Evolutionary conservation across 2,329 filamentous ascomycete species (phyloP).

Genomic region (Phialocephala sp.): DNA sequence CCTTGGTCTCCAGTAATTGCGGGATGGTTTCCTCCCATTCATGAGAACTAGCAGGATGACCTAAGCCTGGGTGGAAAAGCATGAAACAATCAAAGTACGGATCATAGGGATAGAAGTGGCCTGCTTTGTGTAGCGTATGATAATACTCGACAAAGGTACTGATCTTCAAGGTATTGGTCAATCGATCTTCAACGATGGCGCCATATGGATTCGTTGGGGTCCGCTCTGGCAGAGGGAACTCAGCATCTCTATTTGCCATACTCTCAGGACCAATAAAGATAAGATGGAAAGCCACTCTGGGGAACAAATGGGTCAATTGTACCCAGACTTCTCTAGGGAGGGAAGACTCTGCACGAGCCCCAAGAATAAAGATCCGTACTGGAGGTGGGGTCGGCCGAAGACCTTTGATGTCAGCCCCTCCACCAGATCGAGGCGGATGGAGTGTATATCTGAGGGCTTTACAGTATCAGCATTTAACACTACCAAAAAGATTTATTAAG

Average conservation of each 20-base stretch:
- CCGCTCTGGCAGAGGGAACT: slow-evolving; percentile 88
- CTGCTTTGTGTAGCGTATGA: slow-evolving; percentile 91
- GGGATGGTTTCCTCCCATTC: slow-evolving; percentile 95
- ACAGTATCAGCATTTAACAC: slow-evolving; percentile 30
- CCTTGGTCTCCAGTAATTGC: slow-evolving; percentile 90
- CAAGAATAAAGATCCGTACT: slow-evolving; percentile 89
- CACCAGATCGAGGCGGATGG: slow-evolving; percentile 83
- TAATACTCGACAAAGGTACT: slow-evolving; percentile 98
- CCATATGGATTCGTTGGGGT: slow-evolving; percentile 90
- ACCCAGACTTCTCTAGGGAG: slow-evolving; percentile 93
- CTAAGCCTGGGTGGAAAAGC: slow-evolving; percentile 94
- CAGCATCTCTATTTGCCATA: slow-evolving; percentile 91
- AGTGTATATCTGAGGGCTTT: slow-evolving; percentile 89
- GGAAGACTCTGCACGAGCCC: slow-evolving; percentile 95
- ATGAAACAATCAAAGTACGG: slow-evolving; percentile 99
- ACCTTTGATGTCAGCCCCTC: slow-evolving; percentile 75
- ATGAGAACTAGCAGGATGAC: slow-evolving; percentile 89
- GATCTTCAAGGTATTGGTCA: slow-evolving; percentile 91
- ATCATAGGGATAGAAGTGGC: slow-evolving; percentile 91
- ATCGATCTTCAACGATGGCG: slow-evolving; percentile 88
- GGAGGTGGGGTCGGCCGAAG: slow-evolving; percentile 85
- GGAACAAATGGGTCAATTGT: slow-evolving; percentile 93
- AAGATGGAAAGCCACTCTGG: slow-evolving; percentile 86
- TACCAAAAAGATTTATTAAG: background rate
- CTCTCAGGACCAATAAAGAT: slow-evolving; percentile 96